phyloP scores from a whole-genome alignment of 257 asterid species.

The Solanum clarkiae region DNA sequence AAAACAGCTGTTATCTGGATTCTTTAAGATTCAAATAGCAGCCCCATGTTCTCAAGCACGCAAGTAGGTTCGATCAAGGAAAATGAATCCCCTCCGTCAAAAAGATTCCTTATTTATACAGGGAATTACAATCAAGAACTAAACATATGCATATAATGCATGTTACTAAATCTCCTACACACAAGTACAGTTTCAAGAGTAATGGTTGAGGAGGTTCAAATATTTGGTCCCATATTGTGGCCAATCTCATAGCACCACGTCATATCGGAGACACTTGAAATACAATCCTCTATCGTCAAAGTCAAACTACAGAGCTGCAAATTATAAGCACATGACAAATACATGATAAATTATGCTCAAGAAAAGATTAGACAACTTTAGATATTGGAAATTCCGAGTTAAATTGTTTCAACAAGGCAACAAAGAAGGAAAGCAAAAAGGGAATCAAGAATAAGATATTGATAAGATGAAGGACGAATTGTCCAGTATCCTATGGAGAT shows the following conservation, averaged over 20 bases:
- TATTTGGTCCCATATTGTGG: neutral
- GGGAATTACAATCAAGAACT: neutral
- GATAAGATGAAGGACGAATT: neutral
- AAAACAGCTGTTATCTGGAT: neutral
- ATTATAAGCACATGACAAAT: neutral
- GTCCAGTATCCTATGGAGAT: neutral
- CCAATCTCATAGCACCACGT: neutral
- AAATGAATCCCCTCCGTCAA: neutral
- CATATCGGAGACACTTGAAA: neutral
- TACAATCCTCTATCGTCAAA: neutral
- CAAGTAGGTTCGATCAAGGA: neutral
- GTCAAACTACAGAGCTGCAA: neutral
- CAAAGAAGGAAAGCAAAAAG: neutral
- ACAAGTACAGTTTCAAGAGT: neutral
- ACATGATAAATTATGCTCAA: neutral
- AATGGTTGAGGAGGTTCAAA: neutral
- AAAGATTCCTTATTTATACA: neutral
- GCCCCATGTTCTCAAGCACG: neutral
- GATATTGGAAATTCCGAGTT: neutral
- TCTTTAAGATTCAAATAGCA: neutral
- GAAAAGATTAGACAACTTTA: neutral
- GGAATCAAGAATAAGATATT: neutral
- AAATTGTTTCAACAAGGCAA: neutral
- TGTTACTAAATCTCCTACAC: neutral
- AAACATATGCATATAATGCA: neutral